A percentile compares a stretch with the other conserved stretches of the same genome.
Evolutionary conservation across 257 asterid genomes (phyloP).

Genomic region (Solanum verrucosum): DNA sequence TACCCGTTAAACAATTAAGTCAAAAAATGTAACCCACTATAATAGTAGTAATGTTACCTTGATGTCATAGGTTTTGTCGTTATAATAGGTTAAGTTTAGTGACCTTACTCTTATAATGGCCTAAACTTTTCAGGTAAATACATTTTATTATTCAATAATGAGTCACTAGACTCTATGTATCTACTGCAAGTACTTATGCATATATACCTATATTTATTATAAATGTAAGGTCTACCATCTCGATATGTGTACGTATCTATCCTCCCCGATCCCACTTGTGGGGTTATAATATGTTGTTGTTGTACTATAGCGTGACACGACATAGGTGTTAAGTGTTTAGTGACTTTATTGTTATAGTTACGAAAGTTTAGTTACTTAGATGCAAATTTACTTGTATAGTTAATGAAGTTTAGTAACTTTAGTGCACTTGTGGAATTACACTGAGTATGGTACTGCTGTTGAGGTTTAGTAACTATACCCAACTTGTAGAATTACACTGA

Average conservation of each 20-base stretch:
- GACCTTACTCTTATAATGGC: neutral
- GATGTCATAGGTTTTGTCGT: neutral
- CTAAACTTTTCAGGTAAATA: neutral
- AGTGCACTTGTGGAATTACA: neutral
- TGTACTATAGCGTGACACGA: neutral
- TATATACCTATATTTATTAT: neutral
- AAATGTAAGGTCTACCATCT: neutral
- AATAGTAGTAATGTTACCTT: neutral
- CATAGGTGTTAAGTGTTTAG: neutral
- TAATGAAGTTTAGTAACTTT: neutral
- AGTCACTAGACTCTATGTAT: neutral
- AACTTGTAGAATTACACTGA: rapidly evolving
- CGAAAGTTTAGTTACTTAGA: neutral
- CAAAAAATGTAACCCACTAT: neutral
- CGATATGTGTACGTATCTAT: neutral
- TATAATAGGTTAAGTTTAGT: neutral
- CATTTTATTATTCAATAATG: neutral
- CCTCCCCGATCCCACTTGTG: neutral
- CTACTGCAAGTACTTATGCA: neutral
- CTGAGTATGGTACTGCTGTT: too few species aligned
- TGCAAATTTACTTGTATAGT: too few species aligned
- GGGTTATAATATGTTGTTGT: neutral
- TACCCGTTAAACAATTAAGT: neutral
- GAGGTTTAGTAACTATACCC: neutral
- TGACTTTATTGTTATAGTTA: neutral